Conservation (phyloP, 805 yeast species). For the Deakozyma indianensis region DNA sequence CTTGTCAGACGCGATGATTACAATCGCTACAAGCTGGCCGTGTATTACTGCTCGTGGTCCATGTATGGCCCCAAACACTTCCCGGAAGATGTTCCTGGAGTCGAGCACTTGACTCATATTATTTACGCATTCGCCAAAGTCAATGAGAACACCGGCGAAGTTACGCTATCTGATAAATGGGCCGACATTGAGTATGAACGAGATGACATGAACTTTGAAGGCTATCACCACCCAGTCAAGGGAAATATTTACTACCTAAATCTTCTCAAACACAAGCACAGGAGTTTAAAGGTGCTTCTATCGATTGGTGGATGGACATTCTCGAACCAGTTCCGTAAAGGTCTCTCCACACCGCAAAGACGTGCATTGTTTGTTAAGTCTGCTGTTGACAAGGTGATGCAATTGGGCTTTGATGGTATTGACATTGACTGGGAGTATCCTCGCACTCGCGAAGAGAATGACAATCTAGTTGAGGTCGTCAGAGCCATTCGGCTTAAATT, state of each 20-base stretch:
- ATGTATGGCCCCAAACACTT: slow-evolving; percentile 45
- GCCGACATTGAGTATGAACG: slow-evolving; percentile 35
- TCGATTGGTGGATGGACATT: slow-evolving; percentile 78
- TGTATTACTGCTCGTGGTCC: slow-evolving; percentile 37
- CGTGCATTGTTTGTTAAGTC: slow-evolving; percentile 35
- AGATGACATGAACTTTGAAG: slow-evolving; percentile 8
- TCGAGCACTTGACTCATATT: slow-evolving; percentile 43
- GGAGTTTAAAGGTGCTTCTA: slow-evolving; percentile 41
- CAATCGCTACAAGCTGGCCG: slow-evolving; percentile 6
- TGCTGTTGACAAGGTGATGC: slow-evolving; percentile 30
- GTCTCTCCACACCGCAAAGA: slow-evolving; percentile 24
- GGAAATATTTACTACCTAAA: slow-evolving; percentile 41
- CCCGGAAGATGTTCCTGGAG: slow-evolving; percentile 46
- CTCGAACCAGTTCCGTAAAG: slow-evolving; percentile 33
- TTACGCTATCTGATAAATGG: slow-evolving; percentile 47
- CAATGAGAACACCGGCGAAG: slow-evolving; percentile 36
- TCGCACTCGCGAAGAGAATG: slow-evolving; percentile 29
- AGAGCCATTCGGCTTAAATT: slow-evolving; percentile 26
- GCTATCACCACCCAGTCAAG: slow-evolving; percentile 5
- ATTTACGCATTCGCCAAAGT: slow-evolving; percentile 67
- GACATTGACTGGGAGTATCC: slow-evolving; percentile 97
- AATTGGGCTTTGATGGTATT: slow-evolving; percentile 71
- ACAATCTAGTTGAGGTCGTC: slow-evolving; percentile 30
- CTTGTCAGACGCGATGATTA: background rate
- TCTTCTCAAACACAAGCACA: slow-evolving; percentile 28